phyloP scores from a whole-genome alignment of 1,284 basidiomycete species.

The Taiwanofungus camphoratus region DNA sequence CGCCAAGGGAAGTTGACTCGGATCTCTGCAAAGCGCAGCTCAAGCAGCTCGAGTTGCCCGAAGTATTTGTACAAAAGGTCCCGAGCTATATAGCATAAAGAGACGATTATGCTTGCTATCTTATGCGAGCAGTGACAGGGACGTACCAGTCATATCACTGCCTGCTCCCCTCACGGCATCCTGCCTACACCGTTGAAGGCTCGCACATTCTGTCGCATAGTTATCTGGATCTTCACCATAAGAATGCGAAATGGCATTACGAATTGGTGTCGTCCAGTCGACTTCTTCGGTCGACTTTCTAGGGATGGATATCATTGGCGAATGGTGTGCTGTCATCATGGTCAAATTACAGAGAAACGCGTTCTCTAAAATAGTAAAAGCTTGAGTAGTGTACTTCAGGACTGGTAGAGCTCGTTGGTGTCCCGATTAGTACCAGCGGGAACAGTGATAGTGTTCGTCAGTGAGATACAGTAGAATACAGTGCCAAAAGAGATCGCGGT shows the following conservation, averaged over 20 bases:
- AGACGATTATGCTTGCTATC: neutral
- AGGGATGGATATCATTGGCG: conserved; percentile 79
- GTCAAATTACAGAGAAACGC: no score
- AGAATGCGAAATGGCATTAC: conserved; percentile 81
- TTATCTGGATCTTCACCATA: conserved; percentile 92
- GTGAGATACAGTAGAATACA: no score
- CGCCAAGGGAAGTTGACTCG: conserved; percentile 94
- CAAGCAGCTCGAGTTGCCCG: conserved; percentile 95
- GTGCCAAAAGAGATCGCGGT: no score
- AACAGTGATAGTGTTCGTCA: no score
- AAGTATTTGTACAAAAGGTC: conserved; percentile 99
- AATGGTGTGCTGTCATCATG: conserved; percentile 69
- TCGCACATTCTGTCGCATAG: conserved; percentile 79
- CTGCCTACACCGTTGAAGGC: conserved; percentile 86
- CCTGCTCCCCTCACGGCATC: conserved; percentile 95
- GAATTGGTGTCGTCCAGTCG: conserved; percentile 89
- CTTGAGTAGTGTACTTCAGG: no score
- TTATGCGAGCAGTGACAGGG: neutral
- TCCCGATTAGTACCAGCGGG: no score
- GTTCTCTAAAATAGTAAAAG: no score
- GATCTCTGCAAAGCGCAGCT: conserved; percentile 95
- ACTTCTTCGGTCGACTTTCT: conserved; percentile 80
- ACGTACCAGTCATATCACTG: conserved; percentile 83
- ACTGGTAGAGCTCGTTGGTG: neutral
- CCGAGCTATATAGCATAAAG: conserved; percentile 47